Conservation (phyloP, 768 basidiomycete species). For the Pleurotus tuoliensis region DNA sequence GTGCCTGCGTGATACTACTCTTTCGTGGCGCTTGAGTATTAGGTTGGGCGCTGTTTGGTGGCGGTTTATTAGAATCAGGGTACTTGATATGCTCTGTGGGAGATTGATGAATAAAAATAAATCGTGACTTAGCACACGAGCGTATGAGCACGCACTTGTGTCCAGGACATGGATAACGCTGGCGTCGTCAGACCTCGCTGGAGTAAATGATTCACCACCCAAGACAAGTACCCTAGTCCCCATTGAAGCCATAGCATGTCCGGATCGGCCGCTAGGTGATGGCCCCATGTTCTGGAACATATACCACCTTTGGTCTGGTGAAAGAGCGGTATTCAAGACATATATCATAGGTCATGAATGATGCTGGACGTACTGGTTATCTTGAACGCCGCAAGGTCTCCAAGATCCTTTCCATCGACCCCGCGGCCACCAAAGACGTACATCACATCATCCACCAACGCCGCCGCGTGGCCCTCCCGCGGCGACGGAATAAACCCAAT, state of each 20-base stretch:
- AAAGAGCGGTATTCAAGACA: constrained; percentile 9
- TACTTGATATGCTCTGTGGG: constrained; percentile 73
- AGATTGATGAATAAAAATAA: constrained; percentile 7
- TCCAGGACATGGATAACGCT: constrained; percentile 87
- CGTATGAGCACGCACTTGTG: constrained; percentile 63
- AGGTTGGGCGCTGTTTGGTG: background rate
- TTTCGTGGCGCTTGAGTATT: constrained; percentile 9
- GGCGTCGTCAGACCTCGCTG: constrained; percentile 73
- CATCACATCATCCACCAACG: constrained; percentile 94
- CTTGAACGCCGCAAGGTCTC: constrained; percentile 95
- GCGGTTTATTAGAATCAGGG: constrained; percentile 52
- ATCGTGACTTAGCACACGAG: background rate
- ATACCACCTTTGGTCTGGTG: constrained; percentile 92
- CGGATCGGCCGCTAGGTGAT: constrained; percentile 85
- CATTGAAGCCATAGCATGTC: constrained; percentile 97
- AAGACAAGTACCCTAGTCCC: constrained; percentile 88
- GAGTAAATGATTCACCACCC: constrained; percentile 87
- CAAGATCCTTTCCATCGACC: constrained; percentile 93
- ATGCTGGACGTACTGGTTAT: constrained; percentile 73
- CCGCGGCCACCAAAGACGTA: constrained; percentile 97
- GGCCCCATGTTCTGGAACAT: constrained; percentile 99
- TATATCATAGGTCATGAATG: constrained; percentile 1
- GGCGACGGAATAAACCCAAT: constrained; percentile 97
- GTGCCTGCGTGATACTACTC: constrained; percentile 27
- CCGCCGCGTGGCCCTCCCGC: constrained; percentile 93